phyloP scores from a whole-genome alignment of 495 filamentous ascomycete species.

The Talaromyces thailandensis region DNA sequence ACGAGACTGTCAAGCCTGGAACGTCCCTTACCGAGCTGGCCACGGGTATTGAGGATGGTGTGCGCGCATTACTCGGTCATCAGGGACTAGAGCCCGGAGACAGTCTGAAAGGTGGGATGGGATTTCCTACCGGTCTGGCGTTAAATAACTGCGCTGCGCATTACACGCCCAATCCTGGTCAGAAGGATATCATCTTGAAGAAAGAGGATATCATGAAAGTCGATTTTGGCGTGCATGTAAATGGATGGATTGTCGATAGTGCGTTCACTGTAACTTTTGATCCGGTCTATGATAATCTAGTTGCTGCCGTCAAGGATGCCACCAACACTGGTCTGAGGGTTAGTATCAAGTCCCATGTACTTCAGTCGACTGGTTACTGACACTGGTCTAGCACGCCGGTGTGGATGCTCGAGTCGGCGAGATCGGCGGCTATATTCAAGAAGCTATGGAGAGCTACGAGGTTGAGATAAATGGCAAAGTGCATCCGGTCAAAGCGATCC shows the following conservation, averaged over 20 bases:
- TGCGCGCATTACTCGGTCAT: slow-evolving; percentile 47
- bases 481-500: slow-evolving; percentile 49
- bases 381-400: slow-evolving; percentile 39
- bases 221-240: slow-evolving; percentile 59
- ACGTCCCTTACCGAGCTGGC: slow-evolving; percentile 50
- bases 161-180: slow-evolving; percentile 54
- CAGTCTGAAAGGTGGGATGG: slow-evolving; percentile 48
- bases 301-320: slow-evolving; percentile 52
- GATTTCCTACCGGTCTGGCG: slow-evolving; percentile 53
- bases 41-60: slow-evolving; percentile 52
- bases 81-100: slow-evolving; percentile 50
- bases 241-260: slow-evolving; percentile 57
- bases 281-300: slow-evolving; percentile 50
- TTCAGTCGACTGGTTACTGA: neutral
- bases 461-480: slow-evolving; percentile 47
- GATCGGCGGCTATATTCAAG: slow-evolving; percentile 54
- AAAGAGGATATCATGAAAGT: slow-evolving; percentile 56
- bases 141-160: slow-evolving; percentile 55
- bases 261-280: slow-evolving; percentile 58
- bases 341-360: neutral
- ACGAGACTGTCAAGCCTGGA: slow-evolving; percentile 47
- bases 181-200: slow-evolving; percentile 46
- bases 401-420: slow-evolving; percentile 54
- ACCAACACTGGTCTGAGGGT: slow-evolving; percentile 54
- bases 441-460: slow-evolving; percentile 61